Conservation (phyloP, 2,329 filamentous ascomycete species). For the Metarhizium anisopliae region DNA sequence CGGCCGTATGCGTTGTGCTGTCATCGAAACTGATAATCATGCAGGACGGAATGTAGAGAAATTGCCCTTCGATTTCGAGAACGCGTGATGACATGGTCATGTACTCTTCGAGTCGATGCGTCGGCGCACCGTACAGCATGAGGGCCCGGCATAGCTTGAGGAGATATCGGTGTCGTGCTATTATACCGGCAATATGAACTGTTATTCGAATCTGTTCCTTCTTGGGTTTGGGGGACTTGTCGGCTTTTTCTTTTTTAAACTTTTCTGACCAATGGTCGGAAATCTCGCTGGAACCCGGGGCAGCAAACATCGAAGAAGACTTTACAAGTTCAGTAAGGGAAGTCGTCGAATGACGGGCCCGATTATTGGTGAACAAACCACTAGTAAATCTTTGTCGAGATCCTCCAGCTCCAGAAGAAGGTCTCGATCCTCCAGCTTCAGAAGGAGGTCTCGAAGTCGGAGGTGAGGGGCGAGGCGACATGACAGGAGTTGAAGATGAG, state of each 20-base stretch:
- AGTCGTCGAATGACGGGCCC: slow-evolving; percentile 32
- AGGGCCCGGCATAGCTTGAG: slow-evolving; percentile 76
- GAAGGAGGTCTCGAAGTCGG: slow-evolving; percentile 31
- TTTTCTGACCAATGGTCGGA: slow-evolving; percentile 36
- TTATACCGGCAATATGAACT: slow-evolving; percentile 55
- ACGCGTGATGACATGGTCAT: slow-evolving; percentile 85
- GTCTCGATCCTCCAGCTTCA: slow-evolving; percentile 25
- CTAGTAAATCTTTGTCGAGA: slow-evolving; percentile 25
- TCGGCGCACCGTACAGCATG: slow-evolving; percentile 86
- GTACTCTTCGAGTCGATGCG: slow-evolving; percentile 85
- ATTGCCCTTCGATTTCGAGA: slow-evolving; percentile 81
- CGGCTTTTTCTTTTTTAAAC: slow-evolving; percentile 29
- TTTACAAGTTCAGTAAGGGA: slow-evolving; percentile 43
- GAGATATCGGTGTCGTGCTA: slow-evolving; percentile 74
- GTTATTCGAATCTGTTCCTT: slow-evolving; percentile 38
- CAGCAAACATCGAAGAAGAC: slow-evolving; percentile 43
- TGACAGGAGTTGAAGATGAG: slow-evolving; percentile 27
- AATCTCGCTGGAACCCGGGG: slow-evolving; percentile 34
- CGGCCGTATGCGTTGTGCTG: slow-evolving; percentile 61
- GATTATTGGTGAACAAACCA: slow-evolving; percentile 31
- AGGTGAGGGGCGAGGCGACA: slow-evolving; percentile 34
- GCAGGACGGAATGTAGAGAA: slow-evolving; percentile 80
- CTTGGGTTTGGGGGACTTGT: slow-evolving; percentile 25
- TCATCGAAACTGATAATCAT: slow-evolving; percentile 95
- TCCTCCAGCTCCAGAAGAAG: slow-evolving; percentile 26